phyloP scores from a whole-genome alignment of 139 green algal species.

The Coccomyxa sp. region DNA sequence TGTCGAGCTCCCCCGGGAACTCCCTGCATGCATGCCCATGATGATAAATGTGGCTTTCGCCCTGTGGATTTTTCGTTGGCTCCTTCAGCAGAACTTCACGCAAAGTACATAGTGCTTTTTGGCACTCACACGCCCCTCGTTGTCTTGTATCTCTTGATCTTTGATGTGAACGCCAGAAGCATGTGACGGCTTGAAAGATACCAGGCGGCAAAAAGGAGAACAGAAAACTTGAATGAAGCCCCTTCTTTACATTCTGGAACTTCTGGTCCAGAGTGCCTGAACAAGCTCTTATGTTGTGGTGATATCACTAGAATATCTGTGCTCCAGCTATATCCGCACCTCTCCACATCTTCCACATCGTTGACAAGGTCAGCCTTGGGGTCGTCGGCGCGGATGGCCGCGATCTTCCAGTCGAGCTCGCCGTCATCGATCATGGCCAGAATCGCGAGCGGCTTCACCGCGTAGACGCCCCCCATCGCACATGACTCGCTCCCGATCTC shows the following conservation, averaged over 20 bases:
- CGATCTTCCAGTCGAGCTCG: slow-evolving; percentile 98
- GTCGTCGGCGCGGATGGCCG: slow-evolving; percentile 85
- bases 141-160: no score
- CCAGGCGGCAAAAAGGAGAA: no score
- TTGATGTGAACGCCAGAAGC: no score
- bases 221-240: no score
- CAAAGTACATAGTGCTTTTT: no score
- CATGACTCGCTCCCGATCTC: slow-evolving; percentile 79
- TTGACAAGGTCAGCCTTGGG: slow-evolving; percentile 88
- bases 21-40: slow-evolving; percentile 55
- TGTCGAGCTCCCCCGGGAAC: slow-evolving; percentile 91
- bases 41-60: not conserved
- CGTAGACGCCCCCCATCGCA: slow-evolving; percentile 88
- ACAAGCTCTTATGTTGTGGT: no score
- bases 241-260: no score
- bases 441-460: slow-evolving; percentile 58
- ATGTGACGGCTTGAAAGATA: no score
- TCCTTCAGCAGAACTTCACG: no score
- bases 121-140: no score
- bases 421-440: slow-evolving; percentile 71
- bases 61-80: not conserved
- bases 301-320: not conserved
- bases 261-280: no score
- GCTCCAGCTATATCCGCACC: slow-evolving; percentile 28
- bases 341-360: slow-evolving; percentile 95